Evolutionary conservation across 1,284 basidiomycete species (phyloP).

Genomic region (Coniferiporia sulphurascens): DNA sequence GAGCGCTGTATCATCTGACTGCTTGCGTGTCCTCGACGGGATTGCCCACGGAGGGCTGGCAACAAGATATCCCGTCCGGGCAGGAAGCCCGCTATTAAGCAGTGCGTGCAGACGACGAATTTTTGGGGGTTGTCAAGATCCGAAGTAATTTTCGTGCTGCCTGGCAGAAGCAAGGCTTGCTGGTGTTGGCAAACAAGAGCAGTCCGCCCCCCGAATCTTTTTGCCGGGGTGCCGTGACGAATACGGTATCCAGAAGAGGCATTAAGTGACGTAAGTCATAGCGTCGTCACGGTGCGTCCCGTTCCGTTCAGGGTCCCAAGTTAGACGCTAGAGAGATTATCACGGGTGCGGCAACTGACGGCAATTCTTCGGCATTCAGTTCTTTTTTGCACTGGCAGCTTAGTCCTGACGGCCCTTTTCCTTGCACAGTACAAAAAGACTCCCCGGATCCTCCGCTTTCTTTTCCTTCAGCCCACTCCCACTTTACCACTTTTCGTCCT

Average conservation of each 20-base stretch:
- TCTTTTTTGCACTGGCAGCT: neutral
- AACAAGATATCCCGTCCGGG: neutral
- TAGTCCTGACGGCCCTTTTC: neutral
- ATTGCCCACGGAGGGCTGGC: neutral
- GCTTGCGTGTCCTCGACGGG: neutral
- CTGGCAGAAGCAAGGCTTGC: neutral
- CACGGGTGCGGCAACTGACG: neutral
- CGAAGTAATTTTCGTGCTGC: neutral
- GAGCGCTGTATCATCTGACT: neutral
- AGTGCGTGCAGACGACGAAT: neutral
- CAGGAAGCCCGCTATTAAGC: neutral
- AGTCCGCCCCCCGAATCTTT: no score
- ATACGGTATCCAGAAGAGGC: no score
- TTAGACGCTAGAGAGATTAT: neutral
- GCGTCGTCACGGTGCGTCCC: no score
- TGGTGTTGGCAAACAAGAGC: neutral
- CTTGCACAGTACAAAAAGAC: slow-evolving; percentile 10
- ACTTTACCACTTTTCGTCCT: neutral
- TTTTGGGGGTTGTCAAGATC: neutral
- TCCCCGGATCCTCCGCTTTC: neutral
- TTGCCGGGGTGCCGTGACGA: no score
- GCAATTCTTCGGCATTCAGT: neutral
- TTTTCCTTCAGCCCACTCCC: neutral
- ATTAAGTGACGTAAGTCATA: no score
- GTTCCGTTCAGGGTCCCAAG: no score